Evolutionary conservation across 345 rosid species (phyloP), one percentile per base, ranked within the genome.

Genomic region (Capsella bursapastoris): DNA sequence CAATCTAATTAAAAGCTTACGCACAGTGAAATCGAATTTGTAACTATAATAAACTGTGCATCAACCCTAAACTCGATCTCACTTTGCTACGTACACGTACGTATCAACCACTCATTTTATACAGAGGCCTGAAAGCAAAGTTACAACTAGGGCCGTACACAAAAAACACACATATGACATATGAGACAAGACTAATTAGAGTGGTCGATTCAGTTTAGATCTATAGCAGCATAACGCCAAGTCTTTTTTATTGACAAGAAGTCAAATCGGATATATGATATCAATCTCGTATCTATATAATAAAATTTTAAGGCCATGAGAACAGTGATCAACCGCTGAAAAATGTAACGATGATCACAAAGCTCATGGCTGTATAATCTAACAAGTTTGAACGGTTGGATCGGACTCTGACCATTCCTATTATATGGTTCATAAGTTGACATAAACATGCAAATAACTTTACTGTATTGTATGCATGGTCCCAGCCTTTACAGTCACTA

Each of bases 291-390:
- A n/a, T 40, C 3, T 5, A 32, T 22, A 32, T 7, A 1, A 28
- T 5, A 22, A 18, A 18, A 22, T 7, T 14, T 29, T 2, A 45
- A 62, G 73, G 58, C 60, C 45, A 47, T n/a, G 48, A 32, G 34
- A 59, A 48, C 53, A 52, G 45, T 10, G 52, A 51, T 50, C 34
- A 38, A 71, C 61, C 41, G 66, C 74, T 71, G 58, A 57, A n/a
- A 56, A 10, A n/a, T 27, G 44, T 61, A 15, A 50, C 25, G 68
- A 71, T 61, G 29, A 45, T 53, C 57, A 73, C 48, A 45, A 29
- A 71, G 25, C 25, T 63, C 53, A 62, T 6, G 1, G 14, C 56
- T 31, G 27, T 51, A 10, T 22, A n/a, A 9, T 32, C 44, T 22
- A 1, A 43, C 34, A n/a, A 41, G 14, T 65, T 38, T 57, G 40